These are phyloP conservation scores for Fusarium gaditjirri DNA, from an alignment of 2,329 filamentous ascomycete genomes.

Conservation along the genomic window DNA sequence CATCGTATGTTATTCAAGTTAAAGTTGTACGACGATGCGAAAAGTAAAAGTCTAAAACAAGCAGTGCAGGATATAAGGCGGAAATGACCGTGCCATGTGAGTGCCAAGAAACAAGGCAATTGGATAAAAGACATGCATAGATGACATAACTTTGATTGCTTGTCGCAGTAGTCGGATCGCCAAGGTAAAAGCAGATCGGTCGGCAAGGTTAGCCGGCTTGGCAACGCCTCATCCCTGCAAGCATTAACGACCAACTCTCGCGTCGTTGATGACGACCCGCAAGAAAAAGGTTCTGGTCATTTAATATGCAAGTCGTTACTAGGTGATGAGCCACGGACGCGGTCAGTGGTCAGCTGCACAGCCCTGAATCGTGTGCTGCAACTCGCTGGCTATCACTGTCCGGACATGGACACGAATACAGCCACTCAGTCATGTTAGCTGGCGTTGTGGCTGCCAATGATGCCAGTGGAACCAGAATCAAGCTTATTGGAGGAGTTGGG, in stretches of 20 bases:
- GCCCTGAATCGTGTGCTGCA: slow-evolving; percentile 12
- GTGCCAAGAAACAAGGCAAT: slow-evolving; percentile 14
- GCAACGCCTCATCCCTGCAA: slow-evolving; percentile 18
- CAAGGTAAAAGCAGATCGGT: slow-evolving; percentile 38
- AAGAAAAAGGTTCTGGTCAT: not conserved
- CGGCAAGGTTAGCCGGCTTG: slow-evolving; percentile 43
- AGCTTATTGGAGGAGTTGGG: slow-evolving; percentile 18
- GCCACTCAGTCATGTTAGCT: not conserved
- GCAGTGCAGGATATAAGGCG: slow-evolving; percentile 14
- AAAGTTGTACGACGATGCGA: not conserved
- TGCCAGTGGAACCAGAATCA: slow-evolving; percentile 5
- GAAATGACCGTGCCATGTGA: not conserved
- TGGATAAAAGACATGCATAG: slow-evolving; percentile 13
- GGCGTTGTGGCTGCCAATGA: slow-evolving; percentile 4
- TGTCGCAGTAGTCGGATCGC: slow-evolving; percentile 20
- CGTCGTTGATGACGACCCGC: slow-evolving; percentile 16
- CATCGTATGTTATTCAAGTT: not conserved
- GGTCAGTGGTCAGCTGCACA: not conserved
- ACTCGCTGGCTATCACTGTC: not conserved
- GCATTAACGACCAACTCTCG: slow-evolving; percentile 8
- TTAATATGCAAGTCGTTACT: not conserved
- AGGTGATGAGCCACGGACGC: not conserved
- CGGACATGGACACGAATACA: not conserved
- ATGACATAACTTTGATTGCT: slow-evolving; percentile 20
- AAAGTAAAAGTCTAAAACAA: not conserved